Conservation (phyloP, 2,329 filamentous ascomycete species). For the Zasmidium cellare region DNA sequence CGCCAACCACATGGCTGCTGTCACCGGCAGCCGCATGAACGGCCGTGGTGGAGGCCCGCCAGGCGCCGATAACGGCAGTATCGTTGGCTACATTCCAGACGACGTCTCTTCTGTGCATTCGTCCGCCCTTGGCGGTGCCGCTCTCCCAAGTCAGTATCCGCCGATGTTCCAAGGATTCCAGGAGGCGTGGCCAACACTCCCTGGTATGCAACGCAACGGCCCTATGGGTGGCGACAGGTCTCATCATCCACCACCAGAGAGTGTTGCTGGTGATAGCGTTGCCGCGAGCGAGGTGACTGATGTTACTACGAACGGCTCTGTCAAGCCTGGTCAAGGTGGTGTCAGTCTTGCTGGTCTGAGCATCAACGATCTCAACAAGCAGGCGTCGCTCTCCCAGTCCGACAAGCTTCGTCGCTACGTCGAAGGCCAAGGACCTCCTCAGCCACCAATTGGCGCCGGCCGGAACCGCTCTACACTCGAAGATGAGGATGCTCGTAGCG, state of each 20-base stretch:
- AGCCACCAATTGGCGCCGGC: slow-evolving; percentile 62
- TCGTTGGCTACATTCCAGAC: slow-evolving; percentile 93
- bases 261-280: slow-evolving; percentile 87
- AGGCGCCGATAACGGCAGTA: slow-evolving; percentile 76
- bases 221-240: slow-evolving; percentile 49
- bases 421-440: slow-evolving; percentile 57
- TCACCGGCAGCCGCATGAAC: slow-evolving; percentile 45
- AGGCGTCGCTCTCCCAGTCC: slow-evolving; percentile 74
- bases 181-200: slow-evolving; percentile 81
- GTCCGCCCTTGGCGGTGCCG: slow-evolving; percentile 79
- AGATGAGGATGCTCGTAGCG: slow-evolving; percentile 93
- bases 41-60: slow-evolving; percentile 51
- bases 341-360: slow-evolving; percentile 85
- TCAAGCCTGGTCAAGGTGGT: slow-evolving; percentile 65
- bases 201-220: slow-evolving; percentile 63
- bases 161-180: slow-evolving; percentile 95
- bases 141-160: slow-evolving; percentile 71
- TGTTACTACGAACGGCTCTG: slow-evolving; percentile 67
- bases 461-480: slow-evolving; percentile 50
- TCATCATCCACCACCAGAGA: slow-evolving; percentile 43
- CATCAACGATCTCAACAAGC: slow-evolving; percentile 68
- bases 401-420: slow-evolving; percentile 95
- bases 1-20: slow-evolving; percentile 59
- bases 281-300: slow-evolving; percentile 90
- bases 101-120: slow-evolving; percentile 97